Percentiles rank a stretch among this genome's conserved stretches.
Evolutionary conservation across 805 yeast genomes (phyloP).

Genomic region (Zygotorulaspora danielsina): DNA sequence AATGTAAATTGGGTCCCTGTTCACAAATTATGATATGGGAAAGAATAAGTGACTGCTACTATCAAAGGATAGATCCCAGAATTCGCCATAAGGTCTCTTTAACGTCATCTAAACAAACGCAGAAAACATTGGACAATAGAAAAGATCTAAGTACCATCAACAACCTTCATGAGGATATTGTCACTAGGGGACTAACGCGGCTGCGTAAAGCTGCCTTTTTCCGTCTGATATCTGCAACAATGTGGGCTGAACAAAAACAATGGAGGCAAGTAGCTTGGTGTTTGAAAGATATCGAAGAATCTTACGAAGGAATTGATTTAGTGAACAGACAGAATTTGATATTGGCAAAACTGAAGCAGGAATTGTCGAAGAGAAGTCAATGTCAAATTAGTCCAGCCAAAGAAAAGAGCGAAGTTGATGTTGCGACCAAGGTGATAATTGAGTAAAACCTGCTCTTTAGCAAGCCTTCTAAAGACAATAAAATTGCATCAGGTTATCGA

Average conservation of each 20-base stretch:
- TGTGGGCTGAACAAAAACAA: constrained; percentile 49
- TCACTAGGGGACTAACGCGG: constrained; percentile 53
- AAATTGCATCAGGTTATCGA: too few relatives aligned
- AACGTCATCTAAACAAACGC: neutral
- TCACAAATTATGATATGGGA: constrained; percentile 51
- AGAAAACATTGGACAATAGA: neutral
- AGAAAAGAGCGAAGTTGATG: constrained; percentile 5
- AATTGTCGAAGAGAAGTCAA: constrained; percentile 6
- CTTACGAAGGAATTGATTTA: constrained; percentile 28
- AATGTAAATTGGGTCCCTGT: constrained; percentile 42
- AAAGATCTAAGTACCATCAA: constrained; percentile 23
- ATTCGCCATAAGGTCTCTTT: constrained; percentile 23
- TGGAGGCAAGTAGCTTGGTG: constrained; percentile 35
- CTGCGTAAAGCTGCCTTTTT: constrained; percentile 73
- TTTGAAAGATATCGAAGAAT: constrained; percentile 27
- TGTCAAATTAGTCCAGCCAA: neutral
- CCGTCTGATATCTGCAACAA: constrained; percentile 67
- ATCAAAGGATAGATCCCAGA: constrained; percentile 40
- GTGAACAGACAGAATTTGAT: constrained; percentile 23
- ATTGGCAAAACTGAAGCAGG: constrained; percentile 18
- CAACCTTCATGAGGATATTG: constrained; percentile 35
- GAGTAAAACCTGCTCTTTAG: too few relatives aligned
- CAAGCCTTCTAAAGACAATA: too few relatives aligned
- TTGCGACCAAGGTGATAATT: constrained; percentile 3
- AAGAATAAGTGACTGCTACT: constrained; percentile 50